These are phyloP conservation scores for Cystobasidium sp. DNA, from an alignment of 1,284 basidiomycete genomes.

Conservation along the genomic window DNA sequence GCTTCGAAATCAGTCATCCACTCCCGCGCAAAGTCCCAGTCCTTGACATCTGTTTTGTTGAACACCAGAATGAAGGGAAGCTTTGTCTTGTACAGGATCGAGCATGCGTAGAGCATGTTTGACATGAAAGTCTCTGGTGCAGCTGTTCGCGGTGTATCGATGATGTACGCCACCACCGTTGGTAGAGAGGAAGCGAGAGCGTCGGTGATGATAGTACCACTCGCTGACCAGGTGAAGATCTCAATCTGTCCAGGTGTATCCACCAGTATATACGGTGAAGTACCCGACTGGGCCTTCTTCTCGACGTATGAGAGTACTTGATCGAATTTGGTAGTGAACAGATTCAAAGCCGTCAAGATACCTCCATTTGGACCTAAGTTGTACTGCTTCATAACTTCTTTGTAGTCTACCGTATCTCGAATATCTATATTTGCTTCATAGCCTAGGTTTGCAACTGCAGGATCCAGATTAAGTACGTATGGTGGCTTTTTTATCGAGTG, in stretches of 20 bases:
- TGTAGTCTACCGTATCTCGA: conserved; percentile 94
- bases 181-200: conserved; percentile 93
- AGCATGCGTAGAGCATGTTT: conserved; percentile 99
- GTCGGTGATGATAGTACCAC: conserved; percentile 97
- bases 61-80: conserved; percentile 97
- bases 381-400: conserved; percentile 99
- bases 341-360: conserved; percentile 92
- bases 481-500: conserved; percentile 70
- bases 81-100: conserved; percentile 95
- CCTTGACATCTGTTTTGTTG: conserved; percentile 92
- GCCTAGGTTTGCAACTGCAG: conserved; percentile 85
- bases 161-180: conserved; percentile 92
- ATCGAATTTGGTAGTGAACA: conserved; percentile 99
- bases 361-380: conserved; percentile 98
- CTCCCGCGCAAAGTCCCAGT: conserved; percentile 88
- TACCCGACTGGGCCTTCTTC: conserved; percentile 67
- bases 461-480: conserved; percentile 97
- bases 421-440: conserved; percentile 98
- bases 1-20: conserved; percentile 98
- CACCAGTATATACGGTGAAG: conserved; percentile 79
- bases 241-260: conserved; percentile 99
- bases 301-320: conserved; percentile 92
- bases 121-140: conserved; percentile 99
- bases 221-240: conserved; percentile 99
- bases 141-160: conserved; percentile 93